Conservation (phyloP, 345 rosid species). For the Acer saccharum region DNA sequence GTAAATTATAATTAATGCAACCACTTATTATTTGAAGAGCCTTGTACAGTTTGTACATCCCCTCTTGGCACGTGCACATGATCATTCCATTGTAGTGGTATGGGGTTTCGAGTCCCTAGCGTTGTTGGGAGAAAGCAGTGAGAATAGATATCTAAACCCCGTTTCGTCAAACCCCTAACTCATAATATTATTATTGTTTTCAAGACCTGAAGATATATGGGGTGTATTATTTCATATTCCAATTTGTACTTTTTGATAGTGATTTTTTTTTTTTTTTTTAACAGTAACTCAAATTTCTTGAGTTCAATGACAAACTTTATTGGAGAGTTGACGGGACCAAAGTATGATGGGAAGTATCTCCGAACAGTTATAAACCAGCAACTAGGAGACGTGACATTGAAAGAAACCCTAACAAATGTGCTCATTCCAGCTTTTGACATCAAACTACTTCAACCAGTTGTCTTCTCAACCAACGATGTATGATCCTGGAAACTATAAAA, state of each 20-base stretch:
- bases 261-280: background rate
- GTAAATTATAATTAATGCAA: background rate
- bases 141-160: too few relatives aligned
- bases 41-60: too few relatives aligned
- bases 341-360: conserved; percentile 28
- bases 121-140: too few relatives aligned
- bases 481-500: background rate
- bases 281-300: background rate
- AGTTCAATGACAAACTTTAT: background rate
- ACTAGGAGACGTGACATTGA: conserved; percentile 18
- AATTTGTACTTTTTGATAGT: background rate
- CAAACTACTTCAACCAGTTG: conserved; percentile 16
- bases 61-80: too few relatives aligned
- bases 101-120: too few relatives aligned
- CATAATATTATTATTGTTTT: too few relatives aligned
- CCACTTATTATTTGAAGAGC: too few relatives aligned
- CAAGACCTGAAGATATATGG: too few relatives aligned
- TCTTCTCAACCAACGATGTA: conserved; percentile 15
- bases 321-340: conserved; percentile 8
- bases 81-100: too few relatives aligned
- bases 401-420: conserved; percentile 14
- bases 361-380: background rate
- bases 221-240: too few relatives aligned
- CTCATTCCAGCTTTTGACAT: conserved; percentile 20
- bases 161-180: too few relatives aligned